A percentile compares a stretch with the other conserved stretches of the same genome.
Evolutionary conservation across 352 stramenopile genomes (phyloP).

Genomic region (Globisporangium polare): DNA sequence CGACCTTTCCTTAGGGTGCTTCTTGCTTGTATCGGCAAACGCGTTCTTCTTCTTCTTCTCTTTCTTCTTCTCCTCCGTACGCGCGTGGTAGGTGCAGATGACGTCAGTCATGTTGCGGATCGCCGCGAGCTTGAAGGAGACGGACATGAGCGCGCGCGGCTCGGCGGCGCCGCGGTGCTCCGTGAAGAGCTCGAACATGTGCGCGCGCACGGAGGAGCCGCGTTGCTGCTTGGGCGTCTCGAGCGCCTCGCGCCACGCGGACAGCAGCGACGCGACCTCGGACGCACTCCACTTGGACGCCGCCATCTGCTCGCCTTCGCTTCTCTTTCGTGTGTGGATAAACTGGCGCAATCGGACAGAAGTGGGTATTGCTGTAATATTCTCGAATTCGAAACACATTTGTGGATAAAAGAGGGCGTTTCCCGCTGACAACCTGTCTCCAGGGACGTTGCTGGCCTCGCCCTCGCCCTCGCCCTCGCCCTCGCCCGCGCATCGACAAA

Average conservation of each 20-base stretch:
- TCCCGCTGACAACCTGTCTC: no score
- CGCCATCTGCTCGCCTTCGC: background rate
- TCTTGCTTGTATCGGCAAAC: background rate
- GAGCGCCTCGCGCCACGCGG: constrained; percentile 11
- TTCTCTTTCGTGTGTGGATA: background rate
- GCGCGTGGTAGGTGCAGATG: constrained; percentile 2
- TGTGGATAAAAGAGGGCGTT: no score
- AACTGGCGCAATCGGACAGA: background rate
- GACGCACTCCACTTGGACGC: background rate
- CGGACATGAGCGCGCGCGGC: background rate
- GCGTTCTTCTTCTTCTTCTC: background rate
- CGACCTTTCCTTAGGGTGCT: background rate
- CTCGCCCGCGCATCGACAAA: no score
- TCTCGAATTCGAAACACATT: no score
- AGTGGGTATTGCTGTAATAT: no score
- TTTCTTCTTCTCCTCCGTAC: background rate
- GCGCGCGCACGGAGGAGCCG: background rate
- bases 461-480: no score
- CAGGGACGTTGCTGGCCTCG: no score
- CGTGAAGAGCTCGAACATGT: constrained; percentile 8
- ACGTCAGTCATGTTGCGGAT: constrained; percentile 3
- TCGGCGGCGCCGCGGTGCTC: constrained; percentile 1
- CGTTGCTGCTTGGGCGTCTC: background rate
- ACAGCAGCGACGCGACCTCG: constrained; percentile 4
- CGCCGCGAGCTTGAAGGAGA: background rate